These are phyloP conservation scores for Setomelanomma holmii DNA, from an alignment of 2,329 filamentous ascomycete species.

Conservation along the genomic window DNA sequence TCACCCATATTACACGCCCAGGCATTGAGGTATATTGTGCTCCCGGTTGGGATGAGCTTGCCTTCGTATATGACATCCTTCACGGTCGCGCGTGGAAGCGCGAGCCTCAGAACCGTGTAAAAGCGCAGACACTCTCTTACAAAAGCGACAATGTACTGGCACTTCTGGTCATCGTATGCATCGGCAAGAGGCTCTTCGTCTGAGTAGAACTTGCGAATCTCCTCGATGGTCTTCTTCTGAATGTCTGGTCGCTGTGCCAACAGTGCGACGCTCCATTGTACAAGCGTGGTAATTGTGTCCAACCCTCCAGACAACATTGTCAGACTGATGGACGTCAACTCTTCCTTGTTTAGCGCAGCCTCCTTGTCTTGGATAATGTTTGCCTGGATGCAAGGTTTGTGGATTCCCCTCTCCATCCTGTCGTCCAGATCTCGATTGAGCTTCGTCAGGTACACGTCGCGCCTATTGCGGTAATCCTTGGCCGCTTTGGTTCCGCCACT, in stretches of 20 bases:
- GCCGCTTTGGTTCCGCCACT: constrained; percentile 65
- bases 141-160: constrained; percentile 67
- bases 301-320: constrained; percentile 73
- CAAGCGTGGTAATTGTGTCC: constrained; percentile 70
- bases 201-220: constrained; percentile 63
- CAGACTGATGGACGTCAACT: constrained; percentile 70
- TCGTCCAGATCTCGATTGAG: constrained; percentile 67
- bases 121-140: constrained; percentile 68
- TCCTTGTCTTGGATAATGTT: constrained; percentile 71
- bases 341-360: constrained; percentile 66
- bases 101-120: constrained; percentile 68
- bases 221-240: constrained; percentile 65
- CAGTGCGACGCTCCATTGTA: constrained; percentile 70
- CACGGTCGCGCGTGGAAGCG: constrained; percentile 67
- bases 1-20: constrained; percentile 74
- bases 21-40: constrained; percentile 70
- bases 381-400: constrained; percentile 71
- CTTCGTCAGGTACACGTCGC: constrained; percentile 66
- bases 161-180: constrained; percentile 68
- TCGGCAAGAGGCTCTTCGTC: constrained; percentile 65
- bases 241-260: constrained; percentile 67
- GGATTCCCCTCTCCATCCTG: constrained; percentile 65
- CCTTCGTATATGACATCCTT: constrained; percentile 66
- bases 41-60: constrained; percentile 66
- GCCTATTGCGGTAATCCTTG: constrained; percentile 64